phyloP scores from a whole-genome alignment of 2,329 filamentous ascomycete genomes.

The Berkeleyomyces rouxiae region DNA sequence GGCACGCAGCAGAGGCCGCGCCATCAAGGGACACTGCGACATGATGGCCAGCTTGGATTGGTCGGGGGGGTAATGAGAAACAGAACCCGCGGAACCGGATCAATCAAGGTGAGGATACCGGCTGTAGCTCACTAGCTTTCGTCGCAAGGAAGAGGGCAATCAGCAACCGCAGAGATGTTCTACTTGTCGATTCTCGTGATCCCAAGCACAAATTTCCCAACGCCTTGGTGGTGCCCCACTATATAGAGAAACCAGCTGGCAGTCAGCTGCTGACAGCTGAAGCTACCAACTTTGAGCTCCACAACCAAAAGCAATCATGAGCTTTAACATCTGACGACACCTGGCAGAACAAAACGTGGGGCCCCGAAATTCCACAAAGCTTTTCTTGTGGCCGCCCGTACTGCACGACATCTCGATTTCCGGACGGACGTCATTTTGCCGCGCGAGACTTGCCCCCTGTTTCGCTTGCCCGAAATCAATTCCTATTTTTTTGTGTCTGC shows the following conservation, averaged over 20 bases:
- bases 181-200: neutral
- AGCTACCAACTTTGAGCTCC: neutral
- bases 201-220: neutral
- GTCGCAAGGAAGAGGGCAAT: neutral
- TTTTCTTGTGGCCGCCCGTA: neutral
- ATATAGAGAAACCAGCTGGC: neutral
- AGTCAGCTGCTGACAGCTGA: neutral
- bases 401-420: neutral
- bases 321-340: neutral
- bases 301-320: neutral
- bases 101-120: neutral
- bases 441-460: neutral
- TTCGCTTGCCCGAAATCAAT: neutral
- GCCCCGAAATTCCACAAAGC: neutral
- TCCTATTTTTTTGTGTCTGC: neutral
- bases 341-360: neutral
- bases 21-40: conserved; percentile 43
- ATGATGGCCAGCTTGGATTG: conserved; percentile 23
- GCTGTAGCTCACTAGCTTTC: neutral
- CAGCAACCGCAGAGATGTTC: neutral
- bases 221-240: neutral
- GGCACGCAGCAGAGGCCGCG: conserved; percentile 34
- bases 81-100: neutral
- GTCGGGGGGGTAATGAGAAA: neutral
- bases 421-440: neutral